A percentile compares a stretch with the other conserved stretches of the same genome.
Evolutionary conservation across 2,329 filamentous ascomycete genomes (phyloP).

Genomic region (Alternaria gansuensis): DNA sequence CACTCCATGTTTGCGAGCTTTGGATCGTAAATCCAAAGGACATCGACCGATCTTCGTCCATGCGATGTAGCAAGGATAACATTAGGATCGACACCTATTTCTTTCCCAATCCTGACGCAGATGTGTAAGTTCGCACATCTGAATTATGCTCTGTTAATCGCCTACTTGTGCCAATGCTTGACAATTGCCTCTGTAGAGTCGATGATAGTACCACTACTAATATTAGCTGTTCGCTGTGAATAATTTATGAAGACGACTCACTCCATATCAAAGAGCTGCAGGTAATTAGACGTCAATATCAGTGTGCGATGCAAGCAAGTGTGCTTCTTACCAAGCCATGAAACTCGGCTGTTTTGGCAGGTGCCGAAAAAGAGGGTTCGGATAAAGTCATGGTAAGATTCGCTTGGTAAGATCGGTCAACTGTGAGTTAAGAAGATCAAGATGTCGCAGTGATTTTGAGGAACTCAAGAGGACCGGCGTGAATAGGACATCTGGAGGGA

Average conservation of each 20-base stretch:
- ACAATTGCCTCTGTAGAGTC: slow-evolving; percentile 80
- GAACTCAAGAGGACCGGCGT: not conserved
- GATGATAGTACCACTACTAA: slow-evolving; percentile 75
- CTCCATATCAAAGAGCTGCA: slow-evolving; percentile 51
- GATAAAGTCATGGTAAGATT: slow-evolving; percentile 42
- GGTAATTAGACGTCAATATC: slow-evolving; percentile 21
- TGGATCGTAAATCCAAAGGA: slow-evolving; percentile 78
- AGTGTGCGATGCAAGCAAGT: not conserved
- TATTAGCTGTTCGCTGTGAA: slow-evolving; percentile 14
- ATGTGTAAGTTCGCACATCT: slow-evolving; percentile 19
- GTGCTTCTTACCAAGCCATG: slow-evolving; percentile 53
- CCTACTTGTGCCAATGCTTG: slow-evolving; percentile 78
- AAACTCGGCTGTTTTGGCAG: slow-evolving; percentile 53
- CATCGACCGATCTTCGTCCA: slow-evolving; percentile 87
- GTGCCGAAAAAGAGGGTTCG: slow-evolving; percentile 54
- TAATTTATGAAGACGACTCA: slow-evolving; percentile 17
- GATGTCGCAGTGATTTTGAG: not conserved
- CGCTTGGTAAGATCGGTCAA: not conserved
- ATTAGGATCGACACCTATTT: slow-evolving; percentile 84
- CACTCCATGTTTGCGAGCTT: slow-evolving; percentile 93
- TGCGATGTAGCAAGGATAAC: slow-evolving; percentile 91
- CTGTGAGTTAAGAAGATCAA: not conserved
- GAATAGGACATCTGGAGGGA: slow-evolving; percentile 2
- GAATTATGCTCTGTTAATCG: slow-evolving; percentile 8
- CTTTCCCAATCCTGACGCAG: slow-evolving; percentile 72